Conservation (phyloP, 495 filamentous ascomycete species). For the Neurospora hispaniola region DNA sequence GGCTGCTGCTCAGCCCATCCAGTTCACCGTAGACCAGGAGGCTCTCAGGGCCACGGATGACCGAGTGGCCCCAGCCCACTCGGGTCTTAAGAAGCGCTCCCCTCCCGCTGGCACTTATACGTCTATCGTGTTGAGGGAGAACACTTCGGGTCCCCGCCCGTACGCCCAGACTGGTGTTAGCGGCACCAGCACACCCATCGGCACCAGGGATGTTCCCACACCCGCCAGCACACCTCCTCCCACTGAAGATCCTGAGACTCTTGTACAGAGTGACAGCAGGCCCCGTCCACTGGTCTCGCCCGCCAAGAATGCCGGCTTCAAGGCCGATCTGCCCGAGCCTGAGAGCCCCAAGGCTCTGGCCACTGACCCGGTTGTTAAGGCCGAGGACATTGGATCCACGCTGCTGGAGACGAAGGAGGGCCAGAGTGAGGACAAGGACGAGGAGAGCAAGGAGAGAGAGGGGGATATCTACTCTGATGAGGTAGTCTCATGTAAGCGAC, state of each 20-base stretch:
- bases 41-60: constrained; percentile 83
- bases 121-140: constrained; percentile 18
- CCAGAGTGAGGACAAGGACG: constrained; percentile 46
- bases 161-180: constrained; percentile 24
- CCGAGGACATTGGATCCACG: constrained; percentile 48
- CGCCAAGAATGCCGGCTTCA: constrained; percentile 45
- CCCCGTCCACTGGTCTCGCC: constrained; percentile 31
- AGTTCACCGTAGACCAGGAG: constrained; percentile 98
- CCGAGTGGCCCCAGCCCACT: constrained; percentile 53
- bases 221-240: constrained; percentile 46
- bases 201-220: constrained; percentile 49
- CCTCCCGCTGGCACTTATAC: constrained; percentile 44
- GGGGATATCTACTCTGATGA: constrained; percentile 92
- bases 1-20: constrained; percentile 91
- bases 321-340: constrained; percentile 58
- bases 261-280: constrained; percentile 28
- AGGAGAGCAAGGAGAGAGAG: constrained; percentile 59
- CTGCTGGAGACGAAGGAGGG: constrained; percentile 38
- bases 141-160: constrained; percentile 30
- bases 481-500: too few relatives aligned
- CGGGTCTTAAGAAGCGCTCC: constrained; percentile 57
- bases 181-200: constrained; percentile 26
- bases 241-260: constrained; percentile 16
- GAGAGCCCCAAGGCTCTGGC: constrained; percentile 66
- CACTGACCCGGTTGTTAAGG: constrained; percentile 53